phyloP scores from a whole-genome alignment of 1,284 basidiomycete genomes.

The Vanrija sp. region DNA sequence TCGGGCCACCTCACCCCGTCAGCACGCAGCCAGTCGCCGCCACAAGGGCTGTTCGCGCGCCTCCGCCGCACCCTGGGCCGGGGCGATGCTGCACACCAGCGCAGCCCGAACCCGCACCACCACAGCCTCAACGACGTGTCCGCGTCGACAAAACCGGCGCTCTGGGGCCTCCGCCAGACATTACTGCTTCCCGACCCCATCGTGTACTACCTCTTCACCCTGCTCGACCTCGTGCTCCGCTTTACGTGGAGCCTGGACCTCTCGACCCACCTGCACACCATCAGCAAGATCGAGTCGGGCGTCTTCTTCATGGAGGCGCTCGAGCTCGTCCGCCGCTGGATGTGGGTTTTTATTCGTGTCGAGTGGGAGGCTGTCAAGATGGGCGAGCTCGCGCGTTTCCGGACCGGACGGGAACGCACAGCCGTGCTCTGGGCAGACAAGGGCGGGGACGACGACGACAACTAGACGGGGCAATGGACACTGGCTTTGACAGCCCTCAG shows the following conservation, averaged over 20 bases:
- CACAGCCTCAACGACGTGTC: conserved; percentile 1
- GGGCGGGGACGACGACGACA: background rate
- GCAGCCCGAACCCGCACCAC: conserved; percentile 13
- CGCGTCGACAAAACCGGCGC: no score
- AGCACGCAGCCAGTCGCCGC: background rate
- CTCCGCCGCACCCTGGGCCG: background rate
- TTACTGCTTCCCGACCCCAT: conserved; percentile 70
- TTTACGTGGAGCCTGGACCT: conserved; percentile 94
- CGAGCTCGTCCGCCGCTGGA: conserved; percentile 83
- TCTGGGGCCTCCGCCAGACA: conserved; percentile 63
- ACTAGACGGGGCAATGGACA: background rate
- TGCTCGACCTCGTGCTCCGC: conserved; percentile 82
- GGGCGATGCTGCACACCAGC: conserved; percentile 1
- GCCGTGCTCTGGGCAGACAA: conserved; percentile 20
- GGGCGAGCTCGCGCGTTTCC: conserved; percentile 37
- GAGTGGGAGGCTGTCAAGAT: conserved; percentile 87
- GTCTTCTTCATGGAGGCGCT: conserved; percentile 89
- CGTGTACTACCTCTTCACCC: conserved; percentile 79
- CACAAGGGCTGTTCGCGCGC: background rate
- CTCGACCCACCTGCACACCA: conserved; percentile 78
- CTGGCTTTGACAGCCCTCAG: background rate
- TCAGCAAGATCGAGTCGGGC: conserved; percentile 73
- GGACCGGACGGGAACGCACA: conserved; percentile 6
- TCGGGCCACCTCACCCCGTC: background rate
- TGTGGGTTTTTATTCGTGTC: conserved; percentile 94